Evolutionary conservation across 768 basidiomycete genomes (phyloP).

Genomic region (Kwoniella bestiolae): DNA sequence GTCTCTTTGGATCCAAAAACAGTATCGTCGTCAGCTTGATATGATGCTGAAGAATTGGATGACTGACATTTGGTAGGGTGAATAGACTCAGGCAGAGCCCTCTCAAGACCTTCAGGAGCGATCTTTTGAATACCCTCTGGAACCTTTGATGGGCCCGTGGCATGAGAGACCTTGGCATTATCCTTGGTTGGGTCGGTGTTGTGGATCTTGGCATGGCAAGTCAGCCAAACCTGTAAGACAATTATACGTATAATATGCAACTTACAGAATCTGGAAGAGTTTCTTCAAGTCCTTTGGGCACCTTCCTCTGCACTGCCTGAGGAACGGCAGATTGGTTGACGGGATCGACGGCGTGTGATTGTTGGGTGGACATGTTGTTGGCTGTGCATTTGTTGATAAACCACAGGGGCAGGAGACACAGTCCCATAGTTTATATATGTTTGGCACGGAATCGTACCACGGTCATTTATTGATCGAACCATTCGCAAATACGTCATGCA

Average conservation of each 20-base stretch:
- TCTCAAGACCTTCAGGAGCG: constrained; percentile 37
- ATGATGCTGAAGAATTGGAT: too few species aligned
- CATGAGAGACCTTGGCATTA: constrained; percentile 26
- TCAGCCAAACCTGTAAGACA: neutral
- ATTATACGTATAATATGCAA: neutral
- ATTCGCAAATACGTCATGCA: too few species aligned
- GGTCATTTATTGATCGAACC: too few species aligned
- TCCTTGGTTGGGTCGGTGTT: constrained; percentile 36
- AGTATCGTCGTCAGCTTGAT: too few species aligned
- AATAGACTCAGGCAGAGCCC: constrained; percentile 37
- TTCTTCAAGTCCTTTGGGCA: constrained; percentile 27
- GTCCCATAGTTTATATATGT: too few species aligned
- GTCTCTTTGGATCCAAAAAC: too few species aligned
- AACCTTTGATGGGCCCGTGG: constrained; percentile 40
- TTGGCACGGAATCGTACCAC: too few species aligned
- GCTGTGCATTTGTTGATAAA: too few species aligned
- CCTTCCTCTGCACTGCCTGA: constrained; percentile 25
- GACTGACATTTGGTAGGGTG: constrained; percentile 30
- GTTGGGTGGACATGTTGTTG: constrained; percentile 20
- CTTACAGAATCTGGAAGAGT: constrained; percentile 31
- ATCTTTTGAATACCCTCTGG: constrained; percentile 47
- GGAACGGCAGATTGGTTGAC: constrained; percentile 34
- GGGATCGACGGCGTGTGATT: constrained; percentile 34
- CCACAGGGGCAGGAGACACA: too few species aligned
- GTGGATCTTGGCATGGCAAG: constrained; percentile 23